Base-by-base conservation (phyloP, 2,329 filamentous ascomycete species). In the Botrytis elliptica region DNA sequence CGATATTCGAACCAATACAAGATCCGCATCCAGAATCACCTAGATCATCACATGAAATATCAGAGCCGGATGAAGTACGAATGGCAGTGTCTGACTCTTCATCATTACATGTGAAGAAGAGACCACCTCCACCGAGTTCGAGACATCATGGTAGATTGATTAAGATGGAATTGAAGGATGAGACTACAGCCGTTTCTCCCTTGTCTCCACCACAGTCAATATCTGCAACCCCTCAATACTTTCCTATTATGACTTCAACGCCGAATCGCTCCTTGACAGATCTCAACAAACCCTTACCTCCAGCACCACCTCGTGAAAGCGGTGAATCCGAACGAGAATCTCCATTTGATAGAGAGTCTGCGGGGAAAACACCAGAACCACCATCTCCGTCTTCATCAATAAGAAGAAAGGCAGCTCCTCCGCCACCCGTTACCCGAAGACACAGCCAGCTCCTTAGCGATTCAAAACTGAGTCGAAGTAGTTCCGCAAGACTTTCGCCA, bases 111-210 rank as follows among this genome's bases (percentile, higher is more conserved):
- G 83, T 86, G 76, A 92, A 91, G 80, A 90, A 89, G 82, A 89
- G 88, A 76, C 91, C 92, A 22, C 92, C 93, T 8, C 91, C 92
- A 10, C 92, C 92, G 18, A 93, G 88, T 79, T 94, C 92, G 70
- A 89, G 92, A 72, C 92, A 95, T 82, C 92, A 95, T 83, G 93
- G 93, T 7, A 95, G 92, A 82, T 86, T 91, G 29, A 92, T 95
- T 76, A 89, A 86, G 76, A 81, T 84, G 62, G 83, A 86, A 78
- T 77, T 84, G 74, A 83, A 83, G 70, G 80, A 79, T 70, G 77
- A 85, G 74, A 77, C 84, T 80, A 73, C 83, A 80, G 79, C 82
- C 76, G 76, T n/a, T 29, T 77, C 82, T 44, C 79, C 76, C 68
- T 78, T 76, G 74, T 76, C 81, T 70, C 75, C 79, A 74, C 77